Base-by-base conservation (phyloP, 73 alveolate species). In the Diophrys sp. region DNA sequence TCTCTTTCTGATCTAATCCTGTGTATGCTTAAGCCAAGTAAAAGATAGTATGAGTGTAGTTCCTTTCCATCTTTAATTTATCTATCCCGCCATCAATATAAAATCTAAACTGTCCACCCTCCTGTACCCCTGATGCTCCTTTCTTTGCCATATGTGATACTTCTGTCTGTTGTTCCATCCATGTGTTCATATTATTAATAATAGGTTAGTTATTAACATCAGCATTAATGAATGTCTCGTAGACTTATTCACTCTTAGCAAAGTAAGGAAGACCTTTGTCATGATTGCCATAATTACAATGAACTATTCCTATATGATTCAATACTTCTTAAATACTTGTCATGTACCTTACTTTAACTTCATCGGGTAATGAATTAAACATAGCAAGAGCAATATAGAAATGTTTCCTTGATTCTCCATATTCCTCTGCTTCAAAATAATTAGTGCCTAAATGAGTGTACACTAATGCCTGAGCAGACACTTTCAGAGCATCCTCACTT, bases 1-100 rank as follows among this genome's bases (percentile, higher is more conserved):
- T 94, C 71, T 95, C 98, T 71, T 95, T 92, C 69, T 90, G 82
- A 54, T 98, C 97, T 56, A 92, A 80, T 81, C 96, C 96, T 26
- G 99, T 94, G 81, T 94, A 97, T 0, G 98, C 99, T 75, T 97
- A 95, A 1, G 99, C 99, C 84, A 95, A 80, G 83, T 94, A 97
- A 87, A 97, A 97, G 1, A 97, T 74, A 1, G 99, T 97, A 26
- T 86, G 90, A 57, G 99, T 95, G 91, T 97, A 97, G 88, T 92
- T 93, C 71, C 92, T 92, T 76, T 97, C 98, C 32, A 95, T 81
- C 80, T 74, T 85, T 67, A 82, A 76, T 82, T 87, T 92, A 85
- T 97, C 96, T 11, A 95, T 89, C 53, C 99, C 97, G 14, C 98
- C 97, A 82, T 97, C 96, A 71, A 94, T 79, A 55, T 33, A 79